Conservation (phyloP, 345 rosid genomes). For the Brassica juncea region DNA sequence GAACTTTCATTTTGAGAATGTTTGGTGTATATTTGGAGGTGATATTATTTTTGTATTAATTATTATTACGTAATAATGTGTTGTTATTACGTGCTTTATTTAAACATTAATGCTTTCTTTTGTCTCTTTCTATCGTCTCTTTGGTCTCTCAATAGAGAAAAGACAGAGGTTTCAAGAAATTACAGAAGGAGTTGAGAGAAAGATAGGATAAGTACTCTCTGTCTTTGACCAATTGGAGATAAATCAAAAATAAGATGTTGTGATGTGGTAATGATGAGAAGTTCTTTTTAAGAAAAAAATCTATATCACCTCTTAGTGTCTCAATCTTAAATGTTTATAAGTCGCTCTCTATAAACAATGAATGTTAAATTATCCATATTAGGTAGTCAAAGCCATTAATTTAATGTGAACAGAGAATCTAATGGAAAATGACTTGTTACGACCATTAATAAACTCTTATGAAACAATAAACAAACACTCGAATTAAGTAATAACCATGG, state of each 20-base stretch:
- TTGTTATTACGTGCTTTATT: conserved; percentile 42
- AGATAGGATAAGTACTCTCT: conserved; percentile 23
- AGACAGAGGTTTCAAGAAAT: conserved; percentile 24
- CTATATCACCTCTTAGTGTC: neutral
- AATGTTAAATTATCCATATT: neutral
- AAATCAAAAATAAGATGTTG: neutral
- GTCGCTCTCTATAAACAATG: neutral
- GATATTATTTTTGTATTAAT: conserved; percentile 3
- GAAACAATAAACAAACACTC: conserved; percentile 19
- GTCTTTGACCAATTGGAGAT: conserved; percentile 5
- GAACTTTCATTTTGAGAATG: conserved; percentile 8
- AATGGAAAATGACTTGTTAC: conserved; percentile 37
- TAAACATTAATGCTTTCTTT: conserved; percentile 33
- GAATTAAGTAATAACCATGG: neutral
- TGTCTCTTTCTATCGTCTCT: conserved; percentile 31
- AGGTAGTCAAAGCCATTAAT: conserved; percentile 20
- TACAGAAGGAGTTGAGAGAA: conserved; percentile 11
- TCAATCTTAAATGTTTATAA: neutral
- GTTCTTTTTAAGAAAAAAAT: neutral
- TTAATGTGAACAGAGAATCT: conserved; percentile 28
- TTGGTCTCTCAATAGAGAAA: conserved; percentile 16
- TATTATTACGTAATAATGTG: conserved; percentile 42
- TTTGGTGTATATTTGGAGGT: conserved; percentile 37
- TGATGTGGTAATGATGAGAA: conserved; percentile 1
- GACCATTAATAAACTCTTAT: conserved; percentile 9